Evolutionary conservation across 208 protist species (phyloP), one percentile per base, ranked within the genome.

Genomic region (Acanthamoeba triangularis): DNA sequence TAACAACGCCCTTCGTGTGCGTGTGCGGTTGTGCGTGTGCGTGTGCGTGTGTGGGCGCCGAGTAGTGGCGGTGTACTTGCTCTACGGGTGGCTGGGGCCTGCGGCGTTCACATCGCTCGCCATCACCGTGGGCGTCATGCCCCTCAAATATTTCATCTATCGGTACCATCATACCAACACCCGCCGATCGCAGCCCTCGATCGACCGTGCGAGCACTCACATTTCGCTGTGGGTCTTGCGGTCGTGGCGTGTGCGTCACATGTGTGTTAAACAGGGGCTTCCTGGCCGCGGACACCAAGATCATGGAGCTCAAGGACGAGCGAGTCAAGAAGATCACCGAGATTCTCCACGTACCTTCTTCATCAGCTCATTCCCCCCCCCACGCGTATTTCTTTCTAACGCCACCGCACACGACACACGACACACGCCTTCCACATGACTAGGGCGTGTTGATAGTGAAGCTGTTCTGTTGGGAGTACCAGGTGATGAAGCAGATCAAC

Each of bases 231-330:
- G 41, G 3, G 41, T 41, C 41, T 2, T 47, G 41, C 2, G 41
- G n/a, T n/a, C 8, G 41, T 47, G 41, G 3, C 18, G 52, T 56
- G 52, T 23, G 52, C 11, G 41, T 47, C 5, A 14, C 49, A 8
- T 54, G 49, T 54, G 49, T 54, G 49, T 23, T 67, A 2, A 47
- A 0, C 65, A 74, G 65, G 4, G 65, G 65, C 25, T 74, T 74
- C 65, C n/a, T 74, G 10, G 65, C 65, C 33, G 65, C 65, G 25
- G 65, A 74, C 14, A 74, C 65, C 25, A 74, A 74, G 16, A 74
- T 74, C 65, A 74, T 74, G 65, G 65, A 74, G 65, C 65, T 74
- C 65, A 74, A 74, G 65, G 65, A 74, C 65, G 65, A 74, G 25
- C 65, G 65, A 1, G 65, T 74, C 23, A 74, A 74, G 65, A 74